These are phyloP conservation scores for Ascochyta pisi DNA, from an alignment of 2,329 filamentous ascomycete genomes.

Conservation along the genomic window DNA sequence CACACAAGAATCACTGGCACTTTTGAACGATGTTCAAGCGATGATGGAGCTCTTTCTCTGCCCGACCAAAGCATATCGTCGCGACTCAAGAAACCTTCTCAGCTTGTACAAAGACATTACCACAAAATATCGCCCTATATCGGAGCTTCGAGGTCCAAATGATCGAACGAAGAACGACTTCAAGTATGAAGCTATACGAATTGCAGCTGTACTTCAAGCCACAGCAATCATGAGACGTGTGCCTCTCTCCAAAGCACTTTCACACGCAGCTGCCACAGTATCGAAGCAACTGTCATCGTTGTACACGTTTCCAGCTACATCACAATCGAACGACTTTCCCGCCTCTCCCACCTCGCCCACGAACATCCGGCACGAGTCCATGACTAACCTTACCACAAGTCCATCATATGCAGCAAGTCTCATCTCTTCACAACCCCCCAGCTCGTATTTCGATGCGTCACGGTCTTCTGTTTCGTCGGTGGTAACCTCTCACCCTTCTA, in stretches of 20 bases:
- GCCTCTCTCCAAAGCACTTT: constrained; percentile 39
- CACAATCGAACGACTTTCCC: constrained; percentile 27
- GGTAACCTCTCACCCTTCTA: constrained; percentile 1
- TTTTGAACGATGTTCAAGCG: constrained; percentile 37
- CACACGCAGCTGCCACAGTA: constrained; percentile 11
- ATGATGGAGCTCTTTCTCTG: constrained; percentile 43
- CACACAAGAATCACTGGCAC: constrained; percentile 20
- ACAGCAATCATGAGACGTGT: constrained; percentile 37
- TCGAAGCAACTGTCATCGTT: not conserved
- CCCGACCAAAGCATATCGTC: constrained; percentile 26
- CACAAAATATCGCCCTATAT: constrained; percentile 22
- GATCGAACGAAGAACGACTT: constrained; percentile 26
- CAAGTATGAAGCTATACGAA: constrained; percentile 47
- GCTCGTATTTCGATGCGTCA: constrained; percentile 13
- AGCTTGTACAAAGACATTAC: constrained; percentile 32
- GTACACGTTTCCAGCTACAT: constrained; percentile 16
- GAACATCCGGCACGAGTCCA: constrained; percentile 24
- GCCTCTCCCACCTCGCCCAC: constrained; percentile 9
- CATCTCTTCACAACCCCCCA: not conserved
- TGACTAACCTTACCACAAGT: constrained; percentile 23
- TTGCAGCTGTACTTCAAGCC: constrained; percentile 42
- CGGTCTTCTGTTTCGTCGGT: constrained; percentile 17
- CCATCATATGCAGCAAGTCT: constrained; percentile 22
- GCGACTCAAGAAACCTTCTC: constrained; percentile 24
- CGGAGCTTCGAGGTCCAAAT: constrained; percentile 16